Conservation (phyloP, 495 filamentous ascomycete species). For the Aspergillus panamensis region DNA sequence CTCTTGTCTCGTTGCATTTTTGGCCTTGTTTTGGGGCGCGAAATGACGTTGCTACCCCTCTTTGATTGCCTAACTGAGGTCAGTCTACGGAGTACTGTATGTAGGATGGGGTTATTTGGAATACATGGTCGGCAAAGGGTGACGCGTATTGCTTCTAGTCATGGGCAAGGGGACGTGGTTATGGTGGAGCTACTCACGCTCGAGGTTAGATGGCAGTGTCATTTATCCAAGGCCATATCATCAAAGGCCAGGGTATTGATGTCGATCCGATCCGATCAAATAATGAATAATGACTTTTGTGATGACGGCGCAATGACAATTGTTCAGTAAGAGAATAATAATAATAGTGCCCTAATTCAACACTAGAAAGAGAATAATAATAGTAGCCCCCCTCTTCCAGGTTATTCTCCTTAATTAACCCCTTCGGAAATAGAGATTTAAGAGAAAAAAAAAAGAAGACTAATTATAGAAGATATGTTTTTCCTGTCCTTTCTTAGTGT, state of each 20-base stretch:
- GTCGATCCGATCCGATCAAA: not conserved
- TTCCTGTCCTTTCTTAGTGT: not conserved
- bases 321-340: not conserved
- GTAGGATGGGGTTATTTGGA: not conserved
- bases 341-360: not conserved
- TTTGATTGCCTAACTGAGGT: not conserved
- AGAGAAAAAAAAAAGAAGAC: not conserved
- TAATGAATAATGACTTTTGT: not conserved
- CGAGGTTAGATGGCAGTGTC: too few relatives aligned
- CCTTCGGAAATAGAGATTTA: not conserved
- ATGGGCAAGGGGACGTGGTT: too few relatives aligned
- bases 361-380: not conserved
- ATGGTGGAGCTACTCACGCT: too few relatives aligned
- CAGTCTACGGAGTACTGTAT: not conserved
- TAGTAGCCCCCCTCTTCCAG: not conserved
- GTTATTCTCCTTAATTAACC: not conserved
- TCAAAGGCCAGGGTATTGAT: too few relatives aligned
- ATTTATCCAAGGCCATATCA: too few relatives aligned
- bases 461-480: conserved; percentile 8
- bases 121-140: not conserved
- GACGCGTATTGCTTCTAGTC: not conserved
- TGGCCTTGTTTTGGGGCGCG: not conserved
- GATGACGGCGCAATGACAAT: not conserved
- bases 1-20: not conserved
- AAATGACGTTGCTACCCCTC: not conserved